Base-by-base conservation (phyloP, 352 stramenopile species). In the Blastocystis sp. region DNA sequence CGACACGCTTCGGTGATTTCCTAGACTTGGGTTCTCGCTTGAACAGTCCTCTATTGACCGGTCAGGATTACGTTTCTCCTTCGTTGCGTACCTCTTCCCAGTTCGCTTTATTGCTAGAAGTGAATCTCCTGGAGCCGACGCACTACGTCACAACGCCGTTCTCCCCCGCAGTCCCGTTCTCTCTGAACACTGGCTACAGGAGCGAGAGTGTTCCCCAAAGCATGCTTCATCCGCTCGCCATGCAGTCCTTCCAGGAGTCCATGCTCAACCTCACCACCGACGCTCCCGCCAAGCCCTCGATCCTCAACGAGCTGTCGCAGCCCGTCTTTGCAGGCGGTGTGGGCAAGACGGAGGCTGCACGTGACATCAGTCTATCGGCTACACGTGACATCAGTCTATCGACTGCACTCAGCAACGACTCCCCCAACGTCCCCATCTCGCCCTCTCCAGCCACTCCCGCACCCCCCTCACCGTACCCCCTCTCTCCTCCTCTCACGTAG, bases 11-110 rank as follows among this genome's bases (percentile, higher is more conserved):
- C 50, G 8, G 8, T 85, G 3, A 66, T 3, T 9, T 3, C 47
- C 16, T 66, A 85, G 73, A 85, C n/a, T 39, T 85, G 13, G 73
- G 53, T 13, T 85, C 73, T 1, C 45, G 73, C 4, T 45, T 85
- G 24, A 85, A 85, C 47, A 85, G 73, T 85, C 73, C 73, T 41
- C 24, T 85, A 30, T 66, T 85, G 30, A 85, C 50, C 13, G 73
- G 73, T 13, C 30, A 68, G 24, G 26, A 6, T 13, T 16, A 37
- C 8, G 73, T 66, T 37, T n/a, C 73, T 24, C 45, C 73, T 45
- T 30, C 47, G 16, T 1, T 68, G 3, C 54, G 73, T 85, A 34
- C n/a, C 13, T 43, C 20, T 47, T 41, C 50, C 5, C n/a, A 47
- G 7, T 11, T 11, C 9, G 11, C 2, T 85, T 50, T 18, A 26